A percentile compares a stretch with the other conserved stretches of the same genome.
These are phyloP conservation scores for Starmerella bombi DNA, from an alignment of 805 yeast genomes.

Conservation along the genomic window DNA sequence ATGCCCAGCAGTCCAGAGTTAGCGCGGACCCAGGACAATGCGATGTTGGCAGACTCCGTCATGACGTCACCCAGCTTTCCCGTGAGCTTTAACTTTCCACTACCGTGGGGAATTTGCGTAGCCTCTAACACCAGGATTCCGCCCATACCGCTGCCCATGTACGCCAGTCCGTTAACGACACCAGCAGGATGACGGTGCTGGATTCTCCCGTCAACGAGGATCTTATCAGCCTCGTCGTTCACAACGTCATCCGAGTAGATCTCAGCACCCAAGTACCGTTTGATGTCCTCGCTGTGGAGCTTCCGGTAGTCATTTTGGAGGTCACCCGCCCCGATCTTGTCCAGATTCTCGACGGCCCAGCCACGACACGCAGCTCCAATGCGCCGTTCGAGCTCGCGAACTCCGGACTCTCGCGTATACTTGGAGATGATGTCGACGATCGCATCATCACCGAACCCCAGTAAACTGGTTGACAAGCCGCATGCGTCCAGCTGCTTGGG, in stretches of 20 bases:
- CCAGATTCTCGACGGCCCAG: slow-evolving; percentile 46
- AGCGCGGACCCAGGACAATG: slow-evolving; percentile 56
- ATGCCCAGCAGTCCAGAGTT: slow-evolving; percentile 32
- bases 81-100: slow-evolving; percentile 45
- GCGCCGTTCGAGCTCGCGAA: slow-evolving; percentile 61
- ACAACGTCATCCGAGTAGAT: slow-evolving; percentile 32
- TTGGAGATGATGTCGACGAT: slow-evolving; percentile 49
- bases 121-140: slow-evolving; percentile 69
- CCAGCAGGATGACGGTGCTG: slow-evolving; percentile 44
- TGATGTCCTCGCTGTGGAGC: slow-evolving; percentile 31
- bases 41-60: slow-evolving; percentile 69
- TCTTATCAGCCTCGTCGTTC: slow-evolving; percentile 30
- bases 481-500: slow-evolving; percentile 64
- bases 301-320: neutral
- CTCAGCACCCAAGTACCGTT: slow-evolving; percentile 59
- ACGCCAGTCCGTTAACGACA: slow-evolving; percentile 76
- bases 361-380: slow-evolving; percentile 67
- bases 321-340: slow-evolving; percentile 8
- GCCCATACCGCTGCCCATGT: slow-evolving; percentile 78
- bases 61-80: slow-evolving; percentile 75
- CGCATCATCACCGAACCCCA: slow-evolving; percentile 39
- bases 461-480: slow-evolving; percentile 40
- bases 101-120: slow-evolving; percentile 42
- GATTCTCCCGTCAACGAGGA: slow-evolving; percentile 22
- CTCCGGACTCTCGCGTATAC: slow-evolving; percentile 80